Percentiles rank a stretch among this genome's conserved stretches.
phyloP scores from a whole-genome alignment of 768 basidiomycete genomes.

The Phanerochaete sordida region DNA sequence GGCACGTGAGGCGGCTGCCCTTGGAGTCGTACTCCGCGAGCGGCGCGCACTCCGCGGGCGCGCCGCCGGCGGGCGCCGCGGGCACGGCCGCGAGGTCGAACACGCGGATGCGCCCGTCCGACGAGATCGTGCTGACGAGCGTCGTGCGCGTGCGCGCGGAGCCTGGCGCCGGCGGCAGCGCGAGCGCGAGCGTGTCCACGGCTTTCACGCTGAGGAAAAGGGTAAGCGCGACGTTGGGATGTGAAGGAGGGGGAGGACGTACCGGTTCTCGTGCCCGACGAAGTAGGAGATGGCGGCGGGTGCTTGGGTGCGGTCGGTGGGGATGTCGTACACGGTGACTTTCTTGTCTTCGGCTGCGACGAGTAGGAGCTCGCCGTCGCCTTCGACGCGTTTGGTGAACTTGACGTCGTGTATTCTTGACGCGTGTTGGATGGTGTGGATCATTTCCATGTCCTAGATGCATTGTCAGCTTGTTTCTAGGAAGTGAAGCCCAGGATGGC shows the following conservation, averaged over 20 bases:
- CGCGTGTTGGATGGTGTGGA: slow-evolving; percentile 70
- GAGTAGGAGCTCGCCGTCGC: slow-evolving; percentile 65
- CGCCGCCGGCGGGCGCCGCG: slow-evolving; percentile 11
- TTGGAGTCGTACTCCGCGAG: slow-evolving; percentile 77
- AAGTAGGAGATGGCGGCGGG: slow-evolving; percentile 69
- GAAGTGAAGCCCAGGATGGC: neutral
- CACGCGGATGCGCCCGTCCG: slow-evolving; percentile 81
- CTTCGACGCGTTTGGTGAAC: slow-evolving; percentile 62
- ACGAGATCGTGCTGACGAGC: slow-evolving; percentile 75
- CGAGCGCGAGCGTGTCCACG: slow-evolving; percentile 61
- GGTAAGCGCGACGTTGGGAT: neutral
- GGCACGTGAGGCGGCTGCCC: slow-evolving; percentile 80
- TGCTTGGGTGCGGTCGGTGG: slow-evolving; percentile 36
- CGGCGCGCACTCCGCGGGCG: slow-evolving; percentile 42
- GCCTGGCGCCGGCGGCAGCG: slow-evolving; percentile 39
- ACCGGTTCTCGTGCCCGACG: slow-evolving; percentile 87
- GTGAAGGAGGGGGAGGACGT: slow-evolving; percentile 19
- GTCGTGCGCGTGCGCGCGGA: slow-evolving; percentile 43
- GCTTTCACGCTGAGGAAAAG: slow-evolving; percentile 66
- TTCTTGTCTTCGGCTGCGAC: slow-evolving; percentile 91
- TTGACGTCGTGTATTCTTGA: slow-evolving; percentile 82
- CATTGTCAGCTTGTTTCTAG: neutral
- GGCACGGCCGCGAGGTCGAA: slow-evolving; percentile 65
- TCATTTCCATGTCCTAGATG: slow-evolving; percentile 70
- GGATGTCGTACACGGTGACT: slow-evolving; percentile 70